phyloP scores from a whole-genome alignment of 192 early-diverging fungal species.

The Rhizophagus sp. region DNA sequence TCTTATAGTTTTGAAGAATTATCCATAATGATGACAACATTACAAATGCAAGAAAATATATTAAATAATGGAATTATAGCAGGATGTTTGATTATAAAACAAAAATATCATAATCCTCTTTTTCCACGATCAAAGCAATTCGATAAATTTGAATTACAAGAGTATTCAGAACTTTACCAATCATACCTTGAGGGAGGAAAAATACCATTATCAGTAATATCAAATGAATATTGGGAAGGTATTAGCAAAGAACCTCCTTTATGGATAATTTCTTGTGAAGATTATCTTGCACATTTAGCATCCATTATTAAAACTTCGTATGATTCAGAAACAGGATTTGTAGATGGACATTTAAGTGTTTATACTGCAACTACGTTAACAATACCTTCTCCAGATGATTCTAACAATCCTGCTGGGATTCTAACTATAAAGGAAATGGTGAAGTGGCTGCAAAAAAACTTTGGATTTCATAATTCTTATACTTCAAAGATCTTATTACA shows the following conservation, averaged over 20 bases:
- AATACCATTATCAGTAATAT: constrained; percentile 30
- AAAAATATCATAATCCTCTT: constrained; percentile 25
- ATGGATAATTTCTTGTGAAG: constrained; percentile 33
- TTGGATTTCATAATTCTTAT: constrained; percentile 40
- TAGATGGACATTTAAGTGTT: constrained; percentile 4
- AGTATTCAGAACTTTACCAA: constrained; percentile 30
- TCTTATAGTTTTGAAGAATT: constrained; percentile 39
- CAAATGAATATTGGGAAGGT: constrained; percentile 34
- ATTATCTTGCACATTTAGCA: constrained; percentile 51
- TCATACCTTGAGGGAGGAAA: constrained; percentile 29
- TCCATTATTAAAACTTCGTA: constrained; percentile 45
- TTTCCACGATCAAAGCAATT: constrained; percentile 30
- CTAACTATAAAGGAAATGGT: constrained; percentile 35
- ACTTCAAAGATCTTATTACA: constrained; percentile 46
- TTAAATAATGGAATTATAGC: constrained; percentile 39
- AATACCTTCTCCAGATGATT: not conserved
- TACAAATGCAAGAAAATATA: constrained; percentile 42
- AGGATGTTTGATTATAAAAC: constrained; percentile 37
- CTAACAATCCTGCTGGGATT: constrained; percentile 21
- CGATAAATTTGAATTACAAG: constrained; percentile 33
- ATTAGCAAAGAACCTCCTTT: constrained; percentile 28
- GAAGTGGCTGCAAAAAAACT: constrained; percentile 39
- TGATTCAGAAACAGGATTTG: constrained; percentile 3
- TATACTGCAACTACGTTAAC: not conserved
- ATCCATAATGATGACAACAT: constrained; percentile 33